Percentiles rank a stretch among this genome's conserved stretches.
phyloP scores from a whole-genome alignment of 2,329 filamentous ascomycete genomes.

The Phaeosphaeriaceae sp. region DNA sequence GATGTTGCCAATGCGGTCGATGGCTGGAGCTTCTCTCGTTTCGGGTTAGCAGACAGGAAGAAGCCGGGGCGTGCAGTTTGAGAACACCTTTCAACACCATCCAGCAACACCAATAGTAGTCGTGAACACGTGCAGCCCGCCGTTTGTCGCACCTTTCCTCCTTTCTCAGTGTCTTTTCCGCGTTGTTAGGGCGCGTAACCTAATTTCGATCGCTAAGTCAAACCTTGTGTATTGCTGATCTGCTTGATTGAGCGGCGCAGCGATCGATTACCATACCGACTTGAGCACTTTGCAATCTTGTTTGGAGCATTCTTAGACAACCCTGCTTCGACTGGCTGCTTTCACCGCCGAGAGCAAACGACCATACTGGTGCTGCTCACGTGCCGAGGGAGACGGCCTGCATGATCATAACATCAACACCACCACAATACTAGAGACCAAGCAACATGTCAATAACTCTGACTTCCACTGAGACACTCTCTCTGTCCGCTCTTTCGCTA shows the following conservation, averaged over 20 bases:
- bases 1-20: slow-evolving; percentile 36
- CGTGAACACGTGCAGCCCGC: slow-evolving; percentile 17
- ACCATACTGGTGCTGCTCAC: neutral
- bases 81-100: slow-evolving; percentile 39
- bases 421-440: neutral
- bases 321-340: neutral
- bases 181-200: slow-evolving; percentile 10
- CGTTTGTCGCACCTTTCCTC: slow-evolving; percentile 21
- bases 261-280: neutral
- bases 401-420: neutral
- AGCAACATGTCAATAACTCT: slow-evolving; percentile 49
- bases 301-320: neutral
- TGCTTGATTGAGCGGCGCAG: neutral
- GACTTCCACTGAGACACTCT: slow-evolving; percentile 62
- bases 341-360: neutral
- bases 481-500: slow-evolving; percentile 68
- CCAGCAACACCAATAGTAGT: slow-evolving; percentile 14
- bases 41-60: slow-evolving; percentile 39
- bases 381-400: slow-evolving; percentile 6
- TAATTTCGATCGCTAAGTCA: slow-evolving; percentile 9
- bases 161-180: slow-evolving; percentile 14
- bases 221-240: slow-evolving; percentile 6
- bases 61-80: slow-evolving; percentile 22
- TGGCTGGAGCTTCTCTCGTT: slow-evolving; percentile 35
- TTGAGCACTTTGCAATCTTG: slow-evolving; percentile 2